Percentiles rank a stretch among this genome's conserved stretches.
Conservation (phyloP, 2,329 filamentous ascomycete species). For the Beauveria varroae region DNA sequence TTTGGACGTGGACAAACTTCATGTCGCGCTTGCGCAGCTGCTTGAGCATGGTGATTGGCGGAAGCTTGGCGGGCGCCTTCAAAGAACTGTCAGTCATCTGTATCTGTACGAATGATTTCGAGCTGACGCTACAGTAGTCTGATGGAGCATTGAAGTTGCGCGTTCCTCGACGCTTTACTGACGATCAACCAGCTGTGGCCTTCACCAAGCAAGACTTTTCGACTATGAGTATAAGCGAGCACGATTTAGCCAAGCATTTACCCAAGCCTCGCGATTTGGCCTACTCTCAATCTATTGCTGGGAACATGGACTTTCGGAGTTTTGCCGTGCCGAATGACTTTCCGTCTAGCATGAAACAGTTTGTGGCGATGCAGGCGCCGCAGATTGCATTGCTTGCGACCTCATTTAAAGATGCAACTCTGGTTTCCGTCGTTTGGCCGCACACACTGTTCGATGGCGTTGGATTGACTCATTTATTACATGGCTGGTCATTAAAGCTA, state of each 20-base stretch:
- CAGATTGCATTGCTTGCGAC: slow-evolving; percentile 22
- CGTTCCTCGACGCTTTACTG: slow-evolving; percentile 1
- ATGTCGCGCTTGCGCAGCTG: slow-evolving; percentile 27
- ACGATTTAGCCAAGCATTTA: not conserved
- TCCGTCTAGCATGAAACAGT: not conserved
- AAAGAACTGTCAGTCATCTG: not conserved
- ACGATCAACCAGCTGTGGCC: not conserved
- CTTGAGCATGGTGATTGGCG: slow-evolving; percentile 37
- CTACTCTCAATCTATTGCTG: not conserved
- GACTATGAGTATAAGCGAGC: not conserved
- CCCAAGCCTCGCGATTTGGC: not conserved
- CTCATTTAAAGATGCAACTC: slow-evolving; percentile 39
- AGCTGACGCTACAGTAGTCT: not conserved
- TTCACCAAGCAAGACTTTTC: slow-evolving; percentile 3
- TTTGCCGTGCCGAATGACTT: not conserved
- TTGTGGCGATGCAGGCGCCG: not conserved
- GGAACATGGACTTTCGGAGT: not conserved
- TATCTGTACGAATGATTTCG: not conserved
- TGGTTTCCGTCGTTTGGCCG: slow-evolving; percentile 35
- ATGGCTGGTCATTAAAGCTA: slow-evolving; percentile 36
- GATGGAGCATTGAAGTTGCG: not conserved
- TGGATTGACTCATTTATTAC: slow-evolving; percentile 31
- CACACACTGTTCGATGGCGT: slow-evolving; percentile 40
- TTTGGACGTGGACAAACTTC: slow-evolving; percentile 33
- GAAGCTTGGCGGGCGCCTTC: slow-evolving; percentile 37